Evolutionary conservation across 2,329 filamentous ascomycete genomes (phyloP), one percentile per base, ranked within the genome.

Genomic region (Nemania serpens): DNA sequence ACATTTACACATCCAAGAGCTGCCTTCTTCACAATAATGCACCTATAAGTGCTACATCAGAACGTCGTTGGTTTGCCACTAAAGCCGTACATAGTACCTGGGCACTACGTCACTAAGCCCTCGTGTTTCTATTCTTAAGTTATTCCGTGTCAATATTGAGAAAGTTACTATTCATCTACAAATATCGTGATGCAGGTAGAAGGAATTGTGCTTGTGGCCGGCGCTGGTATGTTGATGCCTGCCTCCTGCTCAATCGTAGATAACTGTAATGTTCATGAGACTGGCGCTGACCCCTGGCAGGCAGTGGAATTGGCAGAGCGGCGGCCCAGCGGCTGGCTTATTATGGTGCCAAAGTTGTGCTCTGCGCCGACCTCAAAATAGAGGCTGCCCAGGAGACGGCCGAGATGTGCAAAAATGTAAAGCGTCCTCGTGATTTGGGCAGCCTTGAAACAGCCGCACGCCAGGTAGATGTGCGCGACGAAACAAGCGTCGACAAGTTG

Each of bases 291-390:
- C 36, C n/a, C 20, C 13, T 34, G 29, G 45, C 11, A 67, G 65
- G 65, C 29, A 55, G 65, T 41, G 60, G 60, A 12, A 67, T 67
- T 48, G 63, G 58, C 20, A 53, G 53, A 34, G 58, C 55, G 11
- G 63, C 60, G 33, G 65, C 58, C 47, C 50, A 54, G 53, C 58
- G 63, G 15, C 41, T 67, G 22, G 53, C 55, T 57, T 63, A 61
- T 58, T 53, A 63, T 25, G 58, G 55, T 52, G 62, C 58, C 12
- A 51, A 60, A 52, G 53, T 63, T n/a, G 25, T 67, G 49, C 36
- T 65, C 34, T 67, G 65, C 42, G 65, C 65, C 41, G 63, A 63
- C 39, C 22, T 63, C 3, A 62, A 61, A 58, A 45, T 65, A 20
- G 58, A 65, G 13, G 55, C 55, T 33, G 62, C 58, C 42, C 52